Conservation (phyloP, 148 eudicot genomes). For the Chenopodium formosanum region DNA sequence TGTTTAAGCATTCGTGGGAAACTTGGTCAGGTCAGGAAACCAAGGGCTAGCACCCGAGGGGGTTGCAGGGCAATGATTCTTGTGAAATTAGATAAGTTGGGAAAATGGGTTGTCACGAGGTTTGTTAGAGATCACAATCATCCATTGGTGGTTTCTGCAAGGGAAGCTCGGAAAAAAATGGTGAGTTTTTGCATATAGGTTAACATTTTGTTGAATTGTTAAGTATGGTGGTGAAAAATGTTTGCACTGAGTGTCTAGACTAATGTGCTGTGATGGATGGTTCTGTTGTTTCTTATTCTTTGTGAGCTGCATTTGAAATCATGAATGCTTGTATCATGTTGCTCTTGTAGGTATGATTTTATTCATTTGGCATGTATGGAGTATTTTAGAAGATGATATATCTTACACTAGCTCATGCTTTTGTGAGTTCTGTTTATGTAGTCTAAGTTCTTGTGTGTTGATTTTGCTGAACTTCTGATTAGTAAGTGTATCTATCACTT, state of each 20-base stretch:
- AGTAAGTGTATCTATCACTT: too few species aligned
- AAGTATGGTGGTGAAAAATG: background rate
- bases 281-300: background rate
- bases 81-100: constrained; percentile 33
- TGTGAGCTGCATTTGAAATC: background rate
- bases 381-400: background rate
- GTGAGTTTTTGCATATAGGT: constrained; percentile 1
- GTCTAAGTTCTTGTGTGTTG: too few species aligned
- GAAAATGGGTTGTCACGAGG: constrained; percentile 37
- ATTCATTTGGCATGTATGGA: background rate
- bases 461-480: too few species aligned
- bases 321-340: background rate
- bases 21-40: constrained; percentile 30
- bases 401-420: background rate
- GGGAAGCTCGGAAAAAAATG: constrained; percentile 31
- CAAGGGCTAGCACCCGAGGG: constrained; percentile 40
- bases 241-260: background rate
- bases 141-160: constrained; percentile 28
- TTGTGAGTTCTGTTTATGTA: background rate
- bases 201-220: background rate
- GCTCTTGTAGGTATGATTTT: background rate
- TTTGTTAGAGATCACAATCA: constrained; percentile 38
- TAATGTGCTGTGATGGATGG: background rate
- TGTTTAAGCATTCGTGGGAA: constrained; percentile 27
- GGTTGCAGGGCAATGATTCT: constrained; percentile 49